Evolutionary conservation across 2,329 filamentous ascomycete species (phyloP), one percentile per base, ranked within the genome.

Genomic region (Monosporascus sp.): DNA sequence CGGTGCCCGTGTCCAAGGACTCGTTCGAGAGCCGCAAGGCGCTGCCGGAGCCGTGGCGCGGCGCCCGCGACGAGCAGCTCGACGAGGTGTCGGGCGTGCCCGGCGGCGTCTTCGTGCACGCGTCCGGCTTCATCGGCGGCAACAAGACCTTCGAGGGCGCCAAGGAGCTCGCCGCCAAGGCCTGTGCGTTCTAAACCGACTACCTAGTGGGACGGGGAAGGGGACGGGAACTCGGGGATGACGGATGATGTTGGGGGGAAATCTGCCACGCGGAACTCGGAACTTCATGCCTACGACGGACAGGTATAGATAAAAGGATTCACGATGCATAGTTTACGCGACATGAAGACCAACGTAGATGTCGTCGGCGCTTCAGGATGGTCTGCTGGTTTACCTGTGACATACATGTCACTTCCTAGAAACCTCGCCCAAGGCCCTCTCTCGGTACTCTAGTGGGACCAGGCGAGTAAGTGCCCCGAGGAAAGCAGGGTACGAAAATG

Each of bases 11-110:
- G 54, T 82, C 84, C 69, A 86, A 88, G 69, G 87, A 89, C 67
- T 94, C 90, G 55, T 99, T 99, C 68, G 81, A 90, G 71, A 97
- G 92, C 75, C 84, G 94, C 63, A 96, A 94, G 76, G 86, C 92
- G 44, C 78, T 99, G 60, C 93, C 93, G 5, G 90, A 95, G 73
- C 81, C 85, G 18, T 99, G 94, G 94, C 86, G 93, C 65, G 94
- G 94, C 7, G 86, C 96, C 60, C 81, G 94, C 41, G 94, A 97
- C 67, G 86, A 88, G 62, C 85, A 92, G 71, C 78, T 99, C 51
- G 90, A 93, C 70, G 80, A 81, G 61, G 78, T 91, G 17, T 75
- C 81, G 24, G 85, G 86, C 37, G 77, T 91, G 28, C 75, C 77
- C 5, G 90, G 92, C 7, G 86, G 89, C 58, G 86, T 99, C 28